These are phyloP conservation scores for Casuarina glauca DNA, from an alignment of 306 rosid genomes.

Conservation along the genomic window DNA sequence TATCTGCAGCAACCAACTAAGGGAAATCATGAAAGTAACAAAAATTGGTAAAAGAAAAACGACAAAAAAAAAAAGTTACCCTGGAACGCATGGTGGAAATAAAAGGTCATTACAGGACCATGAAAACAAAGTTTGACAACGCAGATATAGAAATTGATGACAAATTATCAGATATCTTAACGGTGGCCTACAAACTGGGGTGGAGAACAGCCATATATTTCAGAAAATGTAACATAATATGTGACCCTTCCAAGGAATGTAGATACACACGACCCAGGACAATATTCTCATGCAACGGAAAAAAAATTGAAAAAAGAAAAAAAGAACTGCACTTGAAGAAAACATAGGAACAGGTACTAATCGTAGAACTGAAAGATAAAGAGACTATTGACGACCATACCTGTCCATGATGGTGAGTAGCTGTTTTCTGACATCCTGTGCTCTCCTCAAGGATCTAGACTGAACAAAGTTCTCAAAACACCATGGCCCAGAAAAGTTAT, in stretches of 20 bases:
- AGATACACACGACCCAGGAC: neutral
- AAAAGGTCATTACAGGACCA: neutral
- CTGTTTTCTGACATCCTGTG: conserved; percentile 82
- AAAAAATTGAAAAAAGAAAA: neutral
- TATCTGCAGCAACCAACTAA: neutral
- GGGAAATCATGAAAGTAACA: neutral
- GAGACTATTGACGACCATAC: conserved; percentile 67
- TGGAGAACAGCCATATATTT: neutral
- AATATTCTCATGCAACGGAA: neutral
- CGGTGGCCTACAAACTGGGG: neutral
- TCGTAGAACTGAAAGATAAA: conserved; percentile 11
- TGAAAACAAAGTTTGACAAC: neutral
- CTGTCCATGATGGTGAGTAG: conserved; percentile 83
- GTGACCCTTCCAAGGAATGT: neutral
- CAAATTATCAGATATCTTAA: neutral
- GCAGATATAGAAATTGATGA: neutral
- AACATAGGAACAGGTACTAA: neutral
- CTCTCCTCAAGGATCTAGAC: conserved; percentile 53
- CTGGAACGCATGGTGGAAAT: neutral
- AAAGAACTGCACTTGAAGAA: neutral
- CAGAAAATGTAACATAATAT: neutral
- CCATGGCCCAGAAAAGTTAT: conserved; percentile 57
- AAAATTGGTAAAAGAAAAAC: too few relatives aligned
- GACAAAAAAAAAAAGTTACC: neutral
- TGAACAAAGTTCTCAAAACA: conserved; percentile 45